phyloP scores from a whole-genome alignment of 192 early-diverging fungal genomes.

The Entomortierella parvispora region DNA sequence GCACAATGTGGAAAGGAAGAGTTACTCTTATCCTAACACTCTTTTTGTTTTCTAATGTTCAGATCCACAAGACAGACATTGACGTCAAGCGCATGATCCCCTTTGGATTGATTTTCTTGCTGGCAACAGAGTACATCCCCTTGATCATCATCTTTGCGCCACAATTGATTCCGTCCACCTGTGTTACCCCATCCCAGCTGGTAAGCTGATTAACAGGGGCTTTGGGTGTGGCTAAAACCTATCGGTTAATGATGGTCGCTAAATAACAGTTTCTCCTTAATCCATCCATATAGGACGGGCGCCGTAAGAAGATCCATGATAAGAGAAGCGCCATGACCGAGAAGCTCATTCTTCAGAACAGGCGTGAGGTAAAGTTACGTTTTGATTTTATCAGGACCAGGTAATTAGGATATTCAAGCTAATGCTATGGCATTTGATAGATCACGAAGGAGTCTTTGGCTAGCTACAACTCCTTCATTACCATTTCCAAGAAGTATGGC shows the following conservation, averaged over 20 bases:
- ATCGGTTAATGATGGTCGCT: neutral
- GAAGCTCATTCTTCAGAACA: constrained; percentile 54
- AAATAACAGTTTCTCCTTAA: neutral
- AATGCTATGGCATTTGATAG: no score
- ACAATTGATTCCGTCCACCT: constrained; percentile 62
- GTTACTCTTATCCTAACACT: no score
- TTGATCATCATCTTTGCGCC: constrained; percentile 62
- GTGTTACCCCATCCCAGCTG: constrained; percentile 58
- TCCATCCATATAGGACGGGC: constrained; percentile 45
- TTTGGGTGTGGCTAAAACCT: neutral
- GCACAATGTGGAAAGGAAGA: no score
- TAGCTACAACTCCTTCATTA: constrained; percentile 44
- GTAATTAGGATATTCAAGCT: no score
- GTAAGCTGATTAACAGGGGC: constrained; percentile 28
- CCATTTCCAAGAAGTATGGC: constrained; percentile 54
- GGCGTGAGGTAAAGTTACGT: constrained; percentile 49
- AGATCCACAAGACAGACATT: constrained; percentile 58
- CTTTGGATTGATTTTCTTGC: constrained; percentile 56
- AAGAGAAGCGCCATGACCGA: constrained; percentile 55
- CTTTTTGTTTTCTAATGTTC: constrained; percentile 2
- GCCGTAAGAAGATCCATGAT: constrained; percentile 57
- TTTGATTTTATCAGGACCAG: no score
- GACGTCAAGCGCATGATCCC: constrained; percentile 62
- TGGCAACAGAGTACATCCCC: constrained; percentile 64
- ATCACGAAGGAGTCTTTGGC: constrained; percentile 54